These are phyloP conservation scores for Aspergillus sp. DNA, from an alignment of 2,329 filamentous ascomycete species.

Conservation along the genomic window DNA sequence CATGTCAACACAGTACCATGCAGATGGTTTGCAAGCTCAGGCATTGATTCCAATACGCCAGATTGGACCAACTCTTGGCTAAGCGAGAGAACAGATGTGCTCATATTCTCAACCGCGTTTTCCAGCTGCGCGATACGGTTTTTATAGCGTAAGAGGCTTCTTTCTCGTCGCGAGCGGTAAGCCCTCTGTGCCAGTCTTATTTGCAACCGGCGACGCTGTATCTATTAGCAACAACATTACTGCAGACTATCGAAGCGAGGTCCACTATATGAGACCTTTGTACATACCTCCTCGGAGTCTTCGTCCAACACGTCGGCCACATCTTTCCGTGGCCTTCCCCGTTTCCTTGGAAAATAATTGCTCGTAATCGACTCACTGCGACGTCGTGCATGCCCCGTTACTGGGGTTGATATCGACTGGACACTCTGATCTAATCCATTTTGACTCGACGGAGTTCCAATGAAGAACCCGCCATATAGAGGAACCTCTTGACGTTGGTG, in stretches of 20 bases:
- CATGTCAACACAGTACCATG: constrained; percentile 16
- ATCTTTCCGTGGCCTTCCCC: neutral
- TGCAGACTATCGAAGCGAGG: neutral
- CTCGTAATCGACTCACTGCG: neutral
- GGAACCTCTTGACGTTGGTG: neutral
- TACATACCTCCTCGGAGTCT: neutral
- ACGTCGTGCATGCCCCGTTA: neutral
- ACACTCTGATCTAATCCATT: neutral
- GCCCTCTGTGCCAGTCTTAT: constrained; percentile 21
- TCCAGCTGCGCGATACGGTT: constrained; percentile 15
- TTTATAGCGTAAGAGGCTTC: constrained; percentile 11
- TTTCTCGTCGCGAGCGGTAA: constrained; percentile 21
- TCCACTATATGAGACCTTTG: too few species aligned
- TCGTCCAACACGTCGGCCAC: neutral
- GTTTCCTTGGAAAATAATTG: neutral
- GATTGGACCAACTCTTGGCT: constrained; percentile 17
- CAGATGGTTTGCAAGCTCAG: constrained; percentile 9
- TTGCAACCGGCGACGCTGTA: constrained; percentile 18
- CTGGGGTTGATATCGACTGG: neutral
- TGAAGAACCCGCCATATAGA: neutral
- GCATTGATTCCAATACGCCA: constrained; percentile 12
- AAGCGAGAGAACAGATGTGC: constrained; percentile 14
- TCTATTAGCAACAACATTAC: neutral
- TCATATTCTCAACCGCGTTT: constrained; percentile 16
- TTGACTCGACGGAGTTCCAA: neutral